These are phyloP conservation scores for Maudiozyma barnettii DNA, from an alignment of 805 yeast genomes.

Conservation along the genomic window DNA sequence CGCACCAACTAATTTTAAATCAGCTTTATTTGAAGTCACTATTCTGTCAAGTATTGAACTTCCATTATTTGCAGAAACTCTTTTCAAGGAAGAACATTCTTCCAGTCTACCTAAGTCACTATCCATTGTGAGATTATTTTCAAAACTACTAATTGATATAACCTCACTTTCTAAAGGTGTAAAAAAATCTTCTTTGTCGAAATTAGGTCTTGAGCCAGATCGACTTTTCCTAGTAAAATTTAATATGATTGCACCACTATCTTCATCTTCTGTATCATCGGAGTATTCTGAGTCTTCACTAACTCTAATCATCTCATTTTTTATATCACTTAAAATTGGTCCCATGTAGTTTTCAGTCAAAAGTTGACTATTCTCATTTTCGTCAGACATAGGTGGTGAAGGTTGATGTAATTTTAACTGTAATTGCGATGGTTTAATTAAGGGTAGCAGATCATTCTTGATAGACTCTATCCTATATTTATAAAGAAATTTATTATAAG, in stretches of 20 bases:
- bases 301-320: background rate
- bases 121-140: conserved; percentile 5
- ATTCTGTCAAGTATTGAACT: background rate
- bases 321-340: background rate
- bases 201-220: background rate
- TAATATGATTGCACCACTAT: conserved; percentile 17
- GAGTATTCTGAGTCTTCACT: background rate
- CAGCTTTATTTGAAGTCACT: background rate
- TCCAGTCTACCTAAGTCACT: background rate
- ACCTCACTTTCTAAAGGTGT: conserved; percentile 8
- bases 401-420: background rate
- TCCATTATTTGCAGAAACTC: background rate
- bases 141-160: conserved; percentile 11
- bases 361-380: background rate
- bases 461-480: background rate
- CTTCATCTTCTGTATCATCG: conserved; percentile 3
- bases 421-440: background rate
- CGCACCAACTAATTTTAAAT: conserved; percentile 2
- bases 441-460: background rate
- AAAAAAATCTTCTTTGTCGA: background rate
- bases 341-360: background rate
- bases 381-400: conserved; percentile 1
- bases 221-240: conserved; percentile 12
- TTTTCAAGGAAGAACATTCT: background rate
- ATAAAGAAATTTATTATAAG: background rate